These are phyloP conservation scores for Penicillium verrucosum DNA, from an alignment of 2,329 filamentous ascomycete genomes.

Conservation along the genomic window DNA sequence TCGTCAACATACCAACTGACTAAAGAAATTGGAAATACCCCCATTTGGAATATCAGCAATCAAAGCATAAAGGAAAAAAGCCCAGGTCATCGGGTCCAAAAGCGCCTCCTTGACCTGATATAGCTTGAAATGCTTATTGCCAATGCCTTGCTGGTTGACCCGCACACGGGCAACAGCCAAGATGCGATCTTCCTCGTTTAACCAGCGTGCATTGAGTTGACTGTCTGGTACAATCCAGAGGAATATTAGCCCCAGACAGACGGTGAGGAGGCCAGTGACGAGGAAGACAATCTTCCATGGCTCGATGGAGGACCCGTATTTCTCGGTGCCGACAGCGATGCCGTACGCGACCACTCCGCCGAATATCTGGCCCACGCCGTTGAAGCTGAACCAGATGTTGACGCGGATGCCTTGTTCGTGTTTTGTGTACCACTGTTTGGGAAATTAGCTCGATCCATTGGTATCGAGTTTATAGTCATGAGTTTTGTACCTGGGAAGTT, in stretches of 20 bases:
- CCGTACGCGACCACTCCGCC: slow-evolving; percentile 63
- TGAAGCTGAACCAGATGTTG: slow-evolving; percentile 67
- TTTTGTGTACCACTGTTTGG: slow-evolving; percentile 64
- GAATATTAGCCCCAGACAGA: slow-evolving; percentile 49
- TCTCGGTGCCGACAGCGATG: slow-evolving; percentile 55
- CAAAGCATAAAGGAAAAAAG: slow-evolving; percentile 57
- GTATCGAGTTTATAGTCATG: too few relatives aligned
- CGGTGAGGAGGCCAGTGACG: slow-evolving; percentile 53
- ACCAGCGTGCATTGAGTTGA: slow-evolving; percentile 58
- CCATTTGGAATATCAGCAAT: slow-evolving; percentile 58
- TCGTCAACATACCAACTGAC: slow-evolving; percentile 45
- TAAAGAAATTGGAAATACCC: slow-evolving; percentile 61
- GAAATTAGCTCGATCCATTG: neutral
- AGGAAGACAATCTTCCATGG: slow-evolving; percentile 65
- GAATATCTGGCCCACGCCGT: slow-evolving; percentile 62
- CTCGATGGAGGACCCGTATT: slow-evolving; percentile 56
- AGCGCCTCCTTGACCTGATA: slow-evolving; percentile 62
- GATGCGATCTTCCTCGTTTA: slow-evolving; percentile 64
- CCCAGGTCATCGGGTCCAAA: slow-evolving; percentile 58
- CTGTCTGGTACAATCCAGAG: slow-evolving; percentile 57
- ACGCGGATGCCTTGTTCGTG: slow-evolving; percentile 62
- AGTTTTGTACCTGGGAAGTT: slow-evolving; percentile 49
- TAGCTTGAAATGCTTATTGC: slow-evolving; percentile 66
- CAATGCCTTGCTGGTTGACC: slow-evolving; percentile 71
- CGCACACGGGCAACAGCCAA: slow-evolving; percentile 69